Conservation (phyloP, 768 basidiomycete genomes). For the Nevesoporus exiguus region DNA sequence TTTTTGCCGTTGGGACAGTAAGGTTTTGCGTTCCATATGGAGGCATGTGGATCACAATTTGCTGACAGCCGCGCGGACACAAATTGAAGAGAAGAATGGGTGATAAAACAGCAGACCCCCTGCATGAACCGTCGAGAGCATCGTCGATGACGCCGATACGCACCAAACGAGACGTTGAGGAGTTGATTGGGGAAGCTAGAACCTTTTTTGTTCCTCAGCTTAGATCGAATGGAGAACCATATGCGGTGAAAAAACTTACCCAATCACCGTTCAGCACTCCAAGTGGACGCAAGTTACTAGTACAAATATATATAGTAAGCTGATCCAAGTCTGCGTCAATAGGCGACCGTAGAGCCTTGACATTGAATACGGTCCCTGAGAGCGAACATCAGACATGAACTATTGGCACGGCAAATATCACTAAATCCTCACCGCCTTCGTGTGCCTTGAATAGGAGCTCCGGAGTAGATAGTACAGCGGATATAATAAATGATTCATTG, state of each 20-base stretch:
- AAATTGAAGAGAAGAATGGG: slow-evolving; percentile 57
- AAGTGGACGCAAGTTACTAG: slow-evolving; percentile 59
- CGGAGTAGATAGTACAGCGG: slow-evolving; percentile 37
- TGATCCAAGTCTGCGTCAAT: slow-evolving; percentile 43
- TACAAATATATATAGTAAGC: slow-evolving; percentile 56
- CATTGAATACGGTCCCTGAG: slow-evolving; percentile 23
- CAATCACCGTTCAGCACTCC: slow-evolving; percentile 76
- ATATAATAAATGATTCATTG: slow-evolving; percentile 66
- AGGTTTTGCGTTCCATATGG: slow-evolving; percentile 61
- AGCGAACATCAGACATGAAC: neutral
- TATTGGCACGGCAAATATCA: neutral
- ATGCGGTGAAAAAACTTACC: slow-evolving; percentile 41
- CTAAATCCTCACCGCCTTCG: slow-evolving; percentile 6
- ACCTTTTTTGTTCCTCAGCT: slow-evolving; percentile 41
- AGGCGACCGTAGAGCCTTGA: slow-evolving; percentile 33
- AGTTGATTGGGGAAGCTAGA: slow-evolving; percentile 39
- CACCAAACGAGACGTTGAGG: slow-evolving; percentile 47
- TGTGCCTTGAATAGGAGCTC: slow-evolving; percentile 8
- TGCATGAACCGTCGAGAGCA: slow-evolving; percentile 35
- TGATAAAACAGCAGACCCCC: slow-evolving; percentile 34
- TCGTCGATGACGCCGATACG: slow-evolving; percentile 54
- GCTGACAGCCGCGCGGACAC: slow-evolving; percentile 26
- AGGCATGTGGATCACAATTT: slow-evolving; percentile 45
- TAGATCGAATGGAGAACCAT: neutral
- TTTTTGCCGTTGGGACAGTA: slow-evolving; percentile 61